Conservation (phyloP, 768 basidiomycete genomes). For the Tremella fuciformis region DNA sequence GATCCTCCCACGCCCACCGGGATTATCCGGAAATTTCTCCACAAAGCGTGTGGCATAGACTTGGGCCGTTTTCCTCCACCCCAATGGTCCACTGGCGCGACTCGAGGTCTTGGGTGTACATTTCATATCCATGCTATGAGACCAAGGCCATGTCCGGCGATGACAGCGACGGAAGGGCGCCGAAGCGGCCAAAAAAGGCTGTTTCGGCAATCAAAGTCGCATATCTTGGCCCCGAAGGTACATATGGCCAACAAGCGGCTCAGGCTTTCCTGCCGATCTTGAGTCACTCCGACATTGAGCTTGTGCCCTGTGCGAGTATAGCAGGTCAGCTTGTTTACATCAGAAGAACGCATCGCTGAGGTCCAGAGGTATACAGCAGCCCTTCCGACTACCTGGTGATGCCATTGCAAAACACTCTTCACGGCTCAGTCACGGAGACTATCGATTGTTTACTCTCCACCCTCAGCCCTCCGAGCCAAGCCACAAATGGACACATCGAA, state of each 20-base stretch:
- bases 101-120: too few species aligned
- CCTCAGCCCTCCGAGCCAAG: background rate
- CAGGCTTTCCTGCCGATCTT: slow-evolving; percentile 1
- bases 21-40: too few species aligned
- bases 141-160: too few species aligned
- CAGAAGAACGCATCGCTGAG: background rate
- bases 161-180: too few species aligned
- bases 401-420: slow-evolving; percentile 48
- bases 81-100: too few species aligned
- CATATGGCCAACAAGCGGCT: slow-evolving; percentile 43
- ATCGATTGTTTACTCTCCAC: slow-evolving; percentile 31
- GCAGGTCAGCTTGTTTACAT: slow-evolving; percentile 13
- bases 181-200: too few species aligned
- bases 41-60: too few species aligned
- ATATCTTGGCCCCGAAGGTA: slow-evolving; percentile 42
- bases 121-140: too few species aligned
- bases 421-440: slow-evolving; percentile 47
- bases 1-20: too few species aligned
- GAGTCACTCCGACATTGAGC: slow-evolving; percentile 11
- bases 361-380: slow-evolving; percentile 23
- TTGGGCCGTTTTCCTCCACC: too few species aligned
- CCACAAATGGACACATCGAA: background rate
- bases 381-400: slow-evolving; percentile 37
- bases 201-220: slow-evolving; percentile 14
- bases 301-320: slow-evolving; percentile 36